Evolutionary conservation across 1,284 basidiomycete genomes (phyloP), one percentile per base, ranked within the genome.

Genomic region (Cutaneotrichosporon sp.): DNA sequence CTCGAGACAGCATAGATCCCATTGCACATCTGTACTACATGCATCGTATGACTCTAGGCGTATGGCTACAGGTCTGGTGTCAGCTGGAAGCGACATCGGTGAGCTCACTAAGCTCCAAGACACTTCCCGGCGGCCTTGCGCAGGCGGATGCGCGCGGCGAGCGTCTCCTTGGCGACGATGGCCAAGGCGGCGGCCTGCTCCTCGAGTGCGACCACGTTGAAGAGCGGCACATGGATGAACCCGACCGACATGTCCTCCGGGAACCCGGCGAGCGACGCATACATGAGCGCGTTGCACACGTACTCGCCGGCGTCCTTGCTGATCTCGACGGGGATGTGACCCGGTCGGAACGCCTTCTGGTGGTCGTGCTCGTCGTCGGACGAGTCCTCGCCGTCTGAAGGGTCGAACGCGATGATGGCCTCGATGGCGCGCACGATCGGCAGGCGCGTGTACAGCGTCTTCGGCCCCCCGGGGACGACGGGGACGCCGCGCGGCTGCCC

Each of bases 251-350:
- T 25, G 10, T 29, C 46, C 11, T 54, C 57, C 0, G 53, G 42
- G 8, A 59, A 11, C 9, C 46, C 45, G 9, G 55, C 52, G 14
- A 64, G 54, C 3, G 51, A 55, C 7, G 38, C 46, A 52, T 63
- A 66, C 58, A 66, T 58, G 45, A 66, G 55, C 33, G 56, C 14
- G 53, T 66, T 66, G 60, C 64, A 66, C 8, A 66, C 64, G 27
- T 58, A 66, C n/a, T 47, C 55, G 6, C 64, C 64, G 1, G 64
- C 64, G 22, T 60, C 52, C 43, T 52, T 9, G 11, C 55, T 58
- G 52, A 58, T 38, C 33, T 50, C 53, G 22, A 43, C 58, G n/a
- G 58, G 56, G 42, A 66, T 60, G 11, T 43, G 16, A n/a, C 42
- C 8, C n/a, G 16, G 16, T 18, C n/a, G n/a, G n/a, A n/a, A n/a